Base-by-base conservation (phyloP, 805 yeast species). In the Starmerella asiatica region DNA sequence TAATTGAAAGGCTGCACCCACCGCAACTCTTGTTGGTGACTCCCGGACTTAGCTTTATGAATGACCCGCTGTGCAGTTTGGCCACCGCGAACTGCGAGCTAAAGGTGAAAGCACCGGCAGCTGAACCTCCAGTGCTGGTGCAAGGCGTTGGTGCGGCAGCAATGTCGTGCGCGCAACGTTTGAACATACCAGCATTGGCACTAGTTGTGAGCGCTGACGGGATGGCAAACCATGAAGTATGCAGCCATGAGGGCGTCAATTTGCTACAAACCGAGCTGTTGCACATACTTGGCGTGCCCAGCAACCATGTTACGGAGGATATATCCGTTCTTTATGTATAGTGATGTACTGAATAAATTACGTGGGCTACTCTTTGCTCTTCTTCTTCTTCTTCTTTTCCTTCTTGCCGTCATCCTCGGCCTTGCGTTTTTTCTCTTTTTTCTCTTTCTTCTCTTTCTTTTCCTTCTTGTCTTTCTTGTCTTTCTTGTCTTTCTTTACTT, bases 381-480 rank as follows among this genome's bases (percentile, higher is more conserved):
- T 64, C 63, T 68, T 66, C 60, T 71, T 67, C 50, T 68, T 67
- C 61, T 71, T 68, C 50, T 65, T 61, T 47, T 58, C 64, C 66
- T 58, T 68, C 60, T 57, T 68, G 61, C 35, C 65, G 63, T 56
- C 69, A 58, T 54, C 67, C 36, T 43, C 49, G 16, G 48, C 54
- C 44, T 43, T 42, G 26, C 47, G 44, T 48, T 47, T 48, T 51
- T 68, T 65, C 60, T 71, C 67, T 44, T 65, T 61, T 50, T 59
- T 65, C 68, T 59, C 70, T 57, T 57, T 68, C 63, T 39, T 67
- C 66, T 56, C 69, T 56, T 56, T 67, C 45, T 49, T 48, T 63
- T 42, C 65, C 62, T 61, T 72, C 68, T 71, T 66, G 63, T 74
- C 67, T 31, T 71, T 67, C 59, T 69, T 64, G 57, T 69, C 62